These are phyloP conservation scores for Phytophthora multivora DNA, from an alignment of 352 stramenopile species.

Conservation along the genomic window DNA sequence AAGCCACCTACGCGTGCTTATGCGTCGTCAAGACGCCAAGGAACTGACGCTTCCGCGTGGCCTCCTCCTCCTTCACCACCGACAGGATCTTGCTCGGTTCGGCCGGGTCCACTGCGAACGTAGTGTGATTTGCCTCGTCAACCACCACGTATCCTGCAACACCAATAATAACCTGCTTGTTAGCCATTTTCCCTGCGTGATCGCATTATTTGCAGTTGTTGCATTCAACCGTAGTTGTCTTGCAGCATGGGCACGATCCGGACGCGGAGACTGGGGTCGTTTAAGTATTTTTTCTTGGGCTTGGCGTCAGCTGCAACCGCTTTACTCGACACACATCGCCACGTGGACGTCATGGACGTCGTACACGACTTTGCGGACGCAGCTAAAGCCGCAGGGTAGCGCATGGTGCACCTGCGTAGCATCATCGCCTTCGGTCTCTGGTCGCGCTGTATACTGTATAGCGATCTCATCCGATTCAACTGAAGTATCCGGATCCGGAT, in stretches of 20 bases:
- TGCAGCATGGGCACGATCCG: conserved; percentile 83
- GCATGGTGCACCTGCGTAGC: conserved; percentile 7
- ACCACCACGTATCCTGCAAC: conserved; percentile 81
- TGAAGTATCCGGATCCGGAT: too few species aligned
- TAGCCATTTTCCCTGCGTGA: not conserved
- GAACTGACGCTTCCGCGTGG: conserved; percentile 66
- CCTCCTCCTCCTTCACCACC: conserved; percentile 75
- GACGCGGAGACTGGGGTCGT: conserved; percentile 81
- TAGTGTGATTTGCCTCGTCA: conserved; percentile 83
- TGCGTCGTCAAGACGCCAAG: conserved; percentile 93
- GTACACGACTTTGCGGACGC: not conserved
- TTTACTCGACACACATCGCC: conserved; percentile 8
- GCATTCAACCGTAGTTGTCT: conserved; percentile 77
- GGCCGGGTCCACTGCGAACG: conserved; percentile 80
- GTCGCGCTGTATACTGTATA: not conserved
- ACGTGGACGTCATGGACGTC: not conserved
- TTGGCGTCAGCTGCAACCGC: not conserved
- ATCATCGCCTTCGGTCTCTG: conserved; percentile 6
- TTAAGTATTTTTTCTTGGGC: conserved; percentile 61
- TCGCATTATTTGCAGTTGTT: not conserved
- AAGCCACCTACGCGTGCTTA: conserved; percentile 83
- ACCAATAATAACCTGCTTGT: not conserved
- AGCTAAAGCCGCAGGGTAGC: not conserved
- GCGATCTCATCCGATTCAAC: not conserved
- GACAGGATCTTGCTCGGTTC: conserved; percentile 67